phyloP scores from a whole-genome alignment of 257 asterid genomes.

The Solanum sitiens region DNA sequence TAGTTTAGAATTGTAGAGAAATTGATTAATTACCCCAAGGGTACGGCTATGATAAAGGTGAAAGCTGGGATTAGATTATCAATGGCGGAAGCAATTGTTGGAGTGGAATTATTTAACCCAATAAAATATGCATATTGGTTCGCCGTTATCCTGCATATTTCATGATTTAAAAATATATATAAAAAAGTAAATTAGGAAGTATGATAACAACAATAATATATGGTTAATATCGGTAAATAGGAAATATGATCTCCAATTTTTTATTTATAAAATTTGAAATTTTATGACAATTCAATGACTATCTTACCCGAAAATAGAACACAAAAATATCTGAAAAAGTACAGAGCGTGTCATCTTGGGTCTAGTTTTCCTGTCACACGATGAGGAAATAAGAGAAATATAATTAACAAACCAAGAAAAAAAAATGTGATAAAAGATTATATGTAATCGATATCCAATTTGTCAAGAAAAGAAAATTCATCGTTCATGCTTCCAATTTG shows the following conservation, averaged over 20 bases:
- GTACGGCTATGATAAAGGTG: slow-evolving; percentile 66
- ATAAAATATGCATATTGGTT: slow-evolving; percentile 70
- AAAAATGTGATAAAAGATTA: neutral
- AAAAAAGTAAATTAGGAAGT: neutral
- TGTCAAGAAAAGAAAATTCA: neutral
- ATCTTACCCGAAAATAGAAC: slow-evolving; percentile 74
- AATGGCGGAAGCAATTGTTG: slow-evolving; percentile 81
- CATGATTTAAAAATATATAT: neutral
- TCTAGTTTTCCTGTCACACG: slow-evolving; percentile 48
- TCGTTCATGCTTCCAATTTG: neutral
- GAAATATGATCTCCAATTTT: neutral
- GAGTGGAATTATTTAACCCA: slow-evolving; percentile 76
- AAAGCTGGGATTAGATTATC: slow-evolving; percentile 68
- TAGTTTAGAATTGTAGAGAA: neutral
- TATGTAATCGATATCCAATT: neutral
- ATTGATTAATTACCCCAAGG: slow-evolving; percentile 51
- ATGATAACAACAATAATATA: neutral
- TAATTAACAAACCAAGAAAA: neutral
- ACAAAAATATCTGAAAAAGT: slow-evolving; percentile 54
- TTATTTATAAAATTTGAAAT: too few species aligned
- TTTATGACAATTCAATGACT: neutral
- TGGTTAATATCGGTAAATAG: neutral
- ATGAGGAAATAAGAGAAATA: neutral
- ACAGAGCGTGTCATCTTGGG: slow-evolving; percentile 44
- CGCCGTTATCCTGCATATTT: slow-evolving; percentile 50